A percentile compares a stretch with the other conserved stretches of the same genome.
These are phyloP conservation scores for Pythium biforme DNA, from an alignment of 352 stramenopile genomes.

Conservation along the genomic window DNA sequence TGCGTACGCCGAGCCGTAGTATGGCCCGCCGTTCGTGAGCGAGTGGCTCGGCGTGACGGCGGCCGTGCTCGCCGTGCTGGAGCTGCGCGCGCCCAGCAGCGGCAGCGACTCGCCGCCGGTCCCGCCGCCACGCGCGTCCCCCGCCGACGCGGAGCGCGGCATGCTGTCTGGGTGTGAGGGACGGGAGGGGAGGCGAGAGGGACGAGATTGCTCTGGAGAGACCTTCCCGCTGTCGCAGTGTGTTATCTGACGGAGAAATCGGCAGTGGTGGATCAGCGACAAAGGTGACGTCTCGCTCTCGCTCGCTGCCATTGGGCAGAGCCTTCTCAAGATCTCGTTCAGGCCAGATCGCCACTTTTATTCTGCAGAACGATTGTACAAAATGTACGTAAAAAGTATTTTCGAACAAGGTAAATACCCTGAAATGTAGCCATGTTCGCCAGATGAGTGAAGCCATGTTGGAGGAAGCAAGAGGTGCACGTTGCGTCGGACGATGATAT, in stretches of 20 bases:
- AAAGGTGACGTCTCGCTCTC: conserved; percentile 11
- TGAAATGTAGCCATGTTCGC: conserved; percentile 1
- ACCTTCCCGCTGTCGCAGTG: no score
- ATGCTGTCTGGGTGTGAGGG: neutral
- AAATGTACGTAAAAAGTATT: neutral
- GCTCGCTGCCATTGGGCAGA: conserved; percentile 10
- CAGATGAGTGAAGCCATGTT: conserved; percentile 1
- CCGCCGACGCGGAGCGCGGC: conserved; percentile 8
- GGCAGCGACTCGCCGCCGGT: conserved; percentile 22
- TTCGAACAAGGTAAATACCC: conserved; percentile 5
- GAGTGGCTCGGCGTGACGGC: conserved; percentile 9
- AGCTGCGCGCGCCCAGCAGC: conserved; percentile 15
- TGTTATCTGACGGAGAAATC: no score
- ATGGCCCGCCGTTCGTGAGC: neutral
- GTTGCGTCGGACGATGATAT: neutral
- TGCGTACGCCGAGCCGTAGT: conserved; percentile 5
- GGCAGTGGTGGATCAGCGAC: no score
- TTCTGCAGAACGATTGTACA: neutral
- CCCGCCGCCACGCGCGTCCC: neutral
- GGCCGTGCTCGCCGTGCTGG: conserved; percentile 11
- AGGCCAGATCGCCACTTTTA: neutral
- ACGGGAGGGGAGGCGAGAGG: neutral
- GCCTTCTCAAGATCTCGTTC: conserved; percentile 10
- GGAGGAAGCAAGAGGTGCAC: neutral
- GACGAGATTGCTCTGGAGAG: no score